Evolutionary conservation across 1,284 basidiomycete species (phyloP).

Genomic region (Cryptococcus amylolentus): DNA sequence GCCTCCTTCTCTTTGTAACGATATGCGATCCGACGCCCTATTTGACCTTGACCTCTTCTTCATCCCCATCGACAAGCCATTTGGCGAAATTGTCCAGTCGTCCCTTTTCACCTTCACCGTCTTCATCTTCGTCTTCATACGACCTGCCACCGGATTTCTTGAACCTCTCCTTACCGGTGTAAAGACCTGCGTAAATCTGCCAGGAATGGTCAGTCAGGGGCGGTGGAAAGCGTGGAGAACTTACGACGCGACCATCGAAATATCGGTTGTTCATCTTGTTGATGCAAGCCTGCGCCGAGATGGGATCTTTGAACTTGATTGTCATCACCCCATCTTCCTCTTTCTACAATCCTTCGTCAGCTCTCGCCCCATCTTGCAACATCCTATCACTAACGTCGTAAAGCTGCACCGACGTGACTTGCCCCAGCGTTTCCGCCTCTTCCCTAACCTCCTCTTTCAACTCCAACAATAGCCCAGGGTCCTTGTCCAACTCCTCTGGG

Average conservation of each 20-base stretch:
- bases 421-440: conserved; percentile 85
- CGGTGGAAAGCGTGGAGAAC: conserved; percentile 6
- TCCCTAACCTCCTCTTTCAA: conserved; percentile 95
- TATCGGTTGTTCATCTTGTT: conserved; percentile 95
- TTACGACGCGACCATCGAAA: conserved; percentile 68
- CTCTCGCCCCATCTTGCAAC: not conserved
- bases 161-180: conserved; percentile 76
- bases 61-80: conserved; percentile 61
- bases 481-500: conserved; percentile 77
- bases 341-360: conserved; percentile 57
- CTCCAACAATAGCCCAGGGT: conserved; percentile 81
- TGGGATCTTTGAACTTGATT: conserved; percentile 84
- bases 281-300: conserved; percentile 85
- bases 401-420: conserved; percentile 92
- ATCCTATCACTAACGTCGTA: conserved; percentile 72
- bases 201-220: not conserved
- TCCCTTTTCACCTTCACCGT: conserved; percentile 64
- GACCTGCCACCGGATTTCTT: conserved; percentile 60
- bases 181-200: conserved; percentile 74
- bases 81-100: conserved; percentile 80
- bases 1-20: too few species aligned
- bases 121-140: conserved; percentile 52
- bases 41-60: conserved; percentile 18
- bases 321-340: conserved; percentile 95
- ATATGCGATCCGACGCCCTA: not conserved